These are phyloP conservation scores for Ophiostoma triangulosporum DNA, from an alignment of 2,329 filamentous ascomycete species.

Conservation along the genomic window DNA sequence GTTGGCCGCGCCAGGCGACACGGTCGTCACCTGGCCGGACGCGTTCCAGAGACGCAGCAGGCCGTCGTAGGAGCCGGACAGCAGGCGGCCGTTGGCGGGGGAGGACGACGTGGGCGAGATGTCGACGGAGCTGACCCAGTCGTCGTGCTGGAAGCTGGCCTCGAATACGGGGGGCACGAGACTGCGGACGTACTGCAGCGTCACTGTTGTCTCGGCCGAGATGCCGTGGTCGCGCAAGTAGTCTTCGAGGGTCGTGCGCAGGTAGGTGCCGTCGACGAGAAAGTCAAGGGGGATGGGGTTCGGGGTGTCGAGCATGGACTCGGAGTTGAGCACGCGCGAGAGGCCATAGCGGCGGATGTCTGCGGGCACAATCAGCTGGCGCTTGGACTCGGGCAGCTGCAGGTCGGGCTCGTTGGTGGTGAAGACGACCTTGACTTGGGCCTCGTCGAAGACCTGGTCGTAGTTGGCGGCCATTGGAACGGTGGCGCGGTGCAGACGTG, in stretches of 20 bases:
- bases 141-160: slow-evolving; percentile 89
- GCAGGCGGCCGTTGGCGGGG: slow-evolving; percentile 50
- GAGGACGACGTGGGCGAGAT: slow-evolving; percentile 56
- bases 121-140: slow-evolving; percentile 87
- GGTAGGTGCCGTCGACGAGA: slow-evolving; percentile 83
- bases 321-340: slow-evolving; percentile 57
- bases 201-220: slow-evolving; percentile 74
- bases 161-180: slow-evolving; percentile 80
- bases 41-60: slow-evolving; percentile 79
- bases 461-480: slow-evolving; percentile 14
- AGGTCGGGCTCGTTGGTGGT: slow-evolving; percentile 48
- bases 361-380: slow-evolving; percentile 48
- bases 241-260: slow-evolving; percentile 79
- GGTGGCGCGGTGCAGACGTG: neutral
- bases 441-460: slow-evolving; percentile 18
- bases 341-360: slow-evolving; percentile 59
- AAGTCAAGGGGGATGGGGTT: slow-evolving; percentile 78
- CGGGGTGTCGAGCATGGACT: slow-evolving; percentile 56
- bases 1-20: slow-evolving; percentile 50
- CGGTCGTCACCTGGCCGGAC: slow-evolving; percentile 72
- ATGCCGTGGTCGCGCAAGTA: slow-evolving; percentile 78
- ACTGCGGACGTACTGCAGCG: slow-evolving; percentile 85
- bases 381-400: slow-evolving; percentile 47
- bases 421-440: slow-evolving; percentile 55
- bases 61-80: slow-evolving; percentile 93